These are phyloP conservation scores for Globisporangium radiosum DNA, from an alignment of 352 stramenopile species.

Conservation along the genomic window DNA sequence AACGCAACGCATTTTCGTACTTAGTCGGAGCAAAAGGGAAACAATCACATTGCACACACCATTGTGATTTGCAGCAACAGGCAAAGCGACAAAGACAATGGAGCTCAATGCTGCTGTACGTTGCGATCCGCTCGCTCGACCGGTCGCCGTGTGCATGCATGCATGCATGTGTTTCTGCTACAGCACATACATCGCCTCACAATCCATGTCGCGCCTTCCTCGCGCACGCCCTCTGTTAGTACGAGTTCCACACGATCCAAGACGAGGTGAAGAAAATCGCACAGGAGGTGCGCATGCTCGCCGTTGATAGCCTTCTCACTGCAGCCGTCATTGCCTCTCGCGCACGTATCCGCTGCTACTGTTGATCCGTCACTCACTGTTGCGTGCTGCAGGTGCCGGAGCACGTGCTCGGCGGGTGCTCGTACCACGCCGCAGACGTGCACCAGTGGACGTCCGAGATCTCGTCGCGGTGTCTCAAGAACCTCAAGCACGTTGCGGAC, in stretches of 20 bases:
- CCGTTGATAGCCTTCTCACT: background rate
- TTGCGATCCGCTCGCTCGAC: background rate
- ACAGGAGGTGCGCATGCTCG: constrained; percentile 41
- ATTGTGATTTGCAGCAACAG: background rate
- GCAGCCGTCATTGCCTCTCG: background rate
- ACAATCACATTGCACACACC: background rate
- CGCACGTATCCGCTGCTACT: background rate
- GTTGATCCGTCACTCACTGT: background rate
- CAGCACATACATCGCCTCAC: background rate
- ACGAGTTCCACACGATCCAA: constrained; percentile 81
- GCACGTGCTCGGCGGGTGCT: constrained; percentile 51
- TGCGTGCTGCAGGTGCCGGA: constrained; percentile 51
- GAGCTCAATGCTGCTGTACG: constrained; percentile 42
- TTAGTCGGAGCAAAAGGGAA: background rate
- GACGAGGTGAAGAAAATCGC: constrained; percentile 84
- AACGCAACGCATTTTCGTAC: too few relatives aligned
- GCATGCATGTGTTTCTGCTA: background rate
- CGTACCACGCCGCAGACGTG: constrained; percentile 77
- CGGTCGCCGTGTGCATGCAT: background rate
- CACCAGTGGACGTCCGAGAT: constrained; percentile 77
- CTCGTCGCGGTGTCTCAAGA: constrained; percentile 72
- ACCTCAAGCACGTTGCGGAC: constrained; percentile 78
- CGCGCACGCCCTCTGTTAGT: constrained; percentile 22
- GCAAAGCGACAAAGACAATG: constrained; percentile 17
- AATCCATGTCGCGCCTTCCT: background rate